Base-by-base conservation (phyloP, 2,329 filamentous ascomycete species). In the Claviceps sp. region DNA sequence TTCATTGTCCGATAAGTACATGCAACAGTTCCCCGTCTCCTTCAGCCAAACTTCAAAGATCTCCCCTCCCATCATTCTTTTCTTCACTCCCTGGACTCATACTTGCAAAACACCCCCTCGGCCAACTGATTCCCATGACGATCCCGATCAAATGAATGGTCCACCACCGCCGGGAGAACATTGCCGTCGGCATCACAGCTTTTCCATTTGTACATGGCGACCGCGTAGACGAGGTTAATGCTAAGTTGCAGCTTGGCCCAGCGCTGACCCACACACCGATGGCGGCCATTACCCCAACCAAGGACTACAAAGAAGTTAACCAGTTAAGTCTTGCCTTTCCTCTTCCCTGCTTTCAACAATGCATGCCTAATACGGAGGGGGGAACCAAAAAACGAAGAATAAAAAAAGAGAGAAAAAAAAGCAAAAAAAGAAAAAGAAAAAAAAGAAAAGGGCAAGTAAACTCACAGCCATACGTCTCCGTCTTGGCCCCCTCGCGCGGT, bases 161-260 rank as follows among this genome's bases (percentile, higher is more conserved):
- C 26, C 16, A 20, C 26, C 16, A 20, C 16, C 0, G 45, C 11
- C 1, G 45, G 34, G 16, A 47, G 5, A 5, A 4, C 0, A 20
- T 37, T 23, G 2, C 45, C 45, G 1, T 47, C 29, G 13, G 11
- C 53, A 38, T 56, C 53, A 11, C 54, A 56, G 16, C 44, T 43
- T 3, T 5, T 46, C 54, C 54, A 56, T 47, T 50, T 50, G 20
- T 54, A 54, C 45, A 49, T 45, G 16, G 50, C 54, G 13, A 56
- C 26, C 14, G 54, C 54, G 17, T 54, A 51, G 9, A 39, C 55
- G 14, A 57, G 39, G 16, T 49, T 49, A 16, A 57, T 55, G 49
- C 46, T 57, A 22, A 55, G 49, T 29, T 57, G 56, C 22, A 57
- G 26, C 53, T 57, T 57, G 8, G 51, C 56, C 51, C 53, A 57